Evolutionary conservation across 495 filamentous ascomycete species (phyloP), one percentile per base, ranked within the genome.

Genomic region (Podospora pseudoanserina): DNA sequence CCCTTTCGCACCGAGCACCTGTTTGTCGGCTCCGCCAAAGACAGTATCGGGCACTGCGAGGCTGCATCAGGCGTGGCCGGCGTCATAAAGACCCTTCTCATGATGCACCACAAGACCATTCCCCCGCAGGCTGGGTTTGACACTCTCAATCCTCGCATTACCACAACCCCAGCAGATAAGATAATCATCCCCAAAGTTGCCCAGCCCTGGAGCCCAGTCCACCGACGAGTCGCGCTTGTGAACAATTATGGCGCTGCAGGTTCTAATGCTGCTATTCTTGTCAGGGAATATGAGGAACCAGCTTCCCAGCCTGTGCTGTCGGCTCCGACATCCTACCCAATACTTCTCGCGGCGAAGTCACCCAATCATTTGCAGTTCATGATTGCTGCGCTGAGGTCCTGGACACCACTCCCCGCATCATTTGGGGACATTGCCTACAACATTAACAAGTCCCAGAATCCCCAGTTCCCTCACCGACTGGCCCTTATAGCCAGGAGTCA

Each of bases 41-140:
- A 80, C 0, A 85, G 85, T 64, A 81, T 87, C n/a, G 85, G 86
- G 2, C 86, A 89, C 70, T 63, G 78, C 5, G 86, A 88, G 71
- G 81, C 78, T 2, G 78, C 82, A 0, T 79, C 79, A 27, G 86
- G 86, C 18, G 77, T 88, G 13, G 78, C 82, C 0, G 81, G 78
- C 4, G 65, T 88, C 2, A 83, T 89, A 56, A 89, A 89, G 67
- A 18, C 69, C 15, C 70, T 81, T 5, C 11, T 65, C 68, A 69
- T 86, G 65, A 82, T 89, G 9, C 82, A 89, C 56, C 82, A 80
- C 64, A 82, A 79, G 7, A 66, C 77, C 39, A 78, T 84, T 64
- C 73, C 73, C 0, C 75, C 75, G 4, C 80, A 78, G 64, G 71
- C 84, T 2, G 73, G 76, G 4, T 81, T 87, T 59, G 75, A 84